Evolutionary conservation across 2,329 filamentous ascomycete genomes (phyloP), one percentile per base, ranked within the genome.

Genomic region (Colletotrichum tofieldiae): DNA sequence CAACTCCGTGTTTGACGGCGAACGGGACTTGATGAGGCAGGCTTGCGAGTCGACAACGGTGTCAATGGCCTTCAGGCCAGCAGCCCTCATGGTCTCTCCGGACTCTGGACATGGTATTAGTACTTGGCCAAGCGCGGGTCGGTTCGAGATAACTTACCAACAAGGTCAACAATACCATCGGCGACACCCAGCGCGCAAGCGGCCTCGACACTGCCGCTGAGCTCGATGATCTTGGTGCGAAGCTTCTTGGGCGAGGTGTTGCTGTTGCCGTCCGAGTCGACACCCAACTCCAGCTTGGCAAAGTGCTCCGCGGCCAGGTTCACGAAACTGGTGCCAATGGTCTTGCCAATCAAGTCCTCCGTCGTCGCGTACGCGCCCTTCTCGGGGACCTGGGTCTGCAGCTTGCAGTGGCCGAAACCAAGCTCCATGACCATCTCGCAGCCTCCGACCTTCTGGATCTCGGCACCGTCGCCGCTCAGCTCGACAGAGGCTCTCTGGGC

Each of bases 71-170:
- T 95, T 95, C 62, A 99, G 89, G 32, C 96, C 96, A 54, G 96
- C 96, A 26, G 96, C 96, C 79, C 94, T 93, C 96, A 99, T 99
- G 0, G 96, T 99, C 84, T 98, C 96, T 68, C 96, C 96, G 26
- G 96, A 98, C 87, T 99, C 96, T 96, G 1, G 26, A 12, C 23
- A 35, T 2, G 18, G 45, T 26, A 61, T 69, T 39, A 67, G 59
- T n/a, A 8, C 35, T 49, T 26, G 20, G 32, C 18, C 20, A 11
- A 41, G 32, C 5, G 23, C 12, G 32, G 8, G 29, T 11, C 32
- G 12, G 56, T n/a, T 29, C 2, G 35, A 16, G 14, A 58, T 45
- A 58, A 90, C 93, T 81, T 84, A 96, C 94, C 95, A 80, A 99
- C 96, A 70, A 99, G 91, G 85, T 99, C 96, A 58, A 99, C 95